Base-by-base conservation (phyloP, 2,329 filamentous ascomycete genomes). In the Nothophaeocryptopus gaeumannii region DNA sequence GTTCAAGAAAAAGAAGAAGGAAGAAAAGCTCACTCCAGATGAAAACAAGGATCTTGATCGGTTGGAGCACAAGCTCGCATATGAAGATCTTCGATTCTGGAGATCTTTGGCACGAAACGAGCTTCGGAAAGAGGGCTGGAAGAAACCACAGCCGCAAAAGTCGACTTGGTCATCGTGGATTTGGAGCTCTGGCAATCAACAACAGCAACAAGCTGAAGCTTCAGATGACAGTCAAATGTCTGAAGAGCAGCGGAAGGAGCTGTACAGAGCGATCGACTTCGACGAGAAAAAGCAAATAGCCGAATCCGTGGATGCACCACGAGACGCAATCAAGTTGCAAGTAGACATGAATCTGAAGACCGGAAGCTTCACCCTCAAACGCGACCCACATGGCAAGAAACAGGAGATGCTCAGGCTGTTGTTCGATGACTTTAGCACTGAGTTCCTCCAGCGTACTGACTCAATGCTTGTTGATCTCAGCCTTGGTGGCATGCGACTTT, bases 261-360 rank as follows among this genome's bases (percentile, higher is more conserved):
- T 99, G 8, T 99, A 97, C 69, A 86, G 95, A 60, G 95, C 89
- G 42, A 99, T 99, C 62, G 93, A 97, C 63, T 99, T 92, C 85
- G 89, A 99, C 55, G 93, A 99, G 70, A 97, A 96, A 75, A 85
- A 91, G 53, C 88, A 87, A 2, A 79, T 99, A 34, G 79, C 89
- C 0, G 90, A 96, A 59, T 85, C 87, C 36, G 85, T 99, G 3
- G 93, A 99, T 60, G 78, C 90, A 30, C 95, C 95, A 0, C 83
- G 88, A 46, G 93, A 99, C 61, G 89, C 89, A 8, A 79, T 99
- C 63, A 96, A 97, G 70, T 78, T 97, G 68, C 89, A 96, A 66
- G 76, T 99, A 41, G 90, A 97, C 66, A 86, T 93, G 42, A 92
- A 88, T 47, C 82, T 99, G n/a, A 87, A 88, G 56, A 96, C 92